phyloP scores from a whole-genome alignment of 495 filamentous ascomycete genomes.

The Rusavskia elegans region DNA sequence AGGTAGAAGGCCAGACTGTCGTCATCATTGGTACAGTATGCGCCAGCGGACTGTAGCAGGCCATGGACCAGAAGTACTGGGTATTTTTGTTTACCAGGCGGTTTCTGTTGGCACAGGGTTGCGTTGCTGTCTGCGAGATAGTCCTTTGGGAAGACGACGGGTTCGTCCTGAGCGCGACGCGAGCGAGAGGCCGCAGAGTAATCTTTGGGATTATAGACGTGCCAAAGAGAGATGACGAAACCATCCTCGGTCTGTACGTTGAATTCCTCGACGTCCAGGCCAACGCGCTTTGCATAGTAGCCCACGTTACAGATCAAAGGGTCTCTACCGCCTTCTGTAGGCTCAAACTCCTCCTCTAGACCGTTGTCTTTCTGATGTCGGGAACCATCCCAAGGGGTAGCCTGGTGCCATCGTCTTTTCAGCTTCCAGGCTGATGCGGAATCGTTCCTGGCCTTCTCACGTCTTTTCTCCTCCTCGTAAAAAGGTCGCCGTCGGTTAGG shows the following conservation, averaged over 20 bases:
- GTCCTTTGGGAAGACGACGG: constrained; percentile 17
- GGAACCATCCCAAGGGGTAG: constrained; percentile 4
- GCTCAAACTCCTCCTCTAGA: constrained; percentile 39
- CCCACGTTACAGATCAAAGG: constrained; percentile 59
- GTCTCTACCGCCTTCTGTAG: constrained; percentile 68
- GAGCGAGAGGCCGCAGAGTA: constrained; percentile 26
- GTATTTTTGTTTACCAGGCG: constrained; percentile 41
- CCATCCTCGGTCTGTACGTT: constrained; percentile 89
- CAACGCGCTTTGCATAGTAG: constrained; percentile 81
- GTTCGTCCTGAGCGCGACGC: constrained; percentile 13
- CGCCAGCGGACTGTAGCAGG: constrained; percentile 70
- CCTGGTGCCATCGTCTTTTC: constrained; percentile 9
- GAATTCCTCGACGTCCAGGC: constrained; percentile 71
- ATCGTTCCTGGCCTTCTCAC: constrained; percentile 34
- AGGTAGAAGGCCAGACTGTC: constrained; percentile 82
- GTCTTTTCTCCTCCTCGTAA: constrained; percentile 47
- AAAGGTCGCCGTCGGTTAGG: constrained; percentile 49
- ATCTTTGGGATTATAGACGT: constrained; percentile 74
- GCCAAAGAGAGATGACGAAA: constrained; percentile 77
- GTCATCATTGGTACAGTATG: constrained; percentile 85
- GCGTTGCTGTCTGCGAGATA: background rate
- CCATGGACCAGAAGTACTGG: constrained; percentile 84
- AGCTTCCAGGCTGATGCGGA: constrained; percentile 46
- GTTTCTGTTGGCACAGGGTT: background rate
- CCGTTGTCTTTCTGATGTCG: constrained; percentile 21